These are phyloP conservation scores for Backusella sp. DNA, from an alignment of 192 early-diverging fungal genomes.

Conservation along the genomic window DNA sequence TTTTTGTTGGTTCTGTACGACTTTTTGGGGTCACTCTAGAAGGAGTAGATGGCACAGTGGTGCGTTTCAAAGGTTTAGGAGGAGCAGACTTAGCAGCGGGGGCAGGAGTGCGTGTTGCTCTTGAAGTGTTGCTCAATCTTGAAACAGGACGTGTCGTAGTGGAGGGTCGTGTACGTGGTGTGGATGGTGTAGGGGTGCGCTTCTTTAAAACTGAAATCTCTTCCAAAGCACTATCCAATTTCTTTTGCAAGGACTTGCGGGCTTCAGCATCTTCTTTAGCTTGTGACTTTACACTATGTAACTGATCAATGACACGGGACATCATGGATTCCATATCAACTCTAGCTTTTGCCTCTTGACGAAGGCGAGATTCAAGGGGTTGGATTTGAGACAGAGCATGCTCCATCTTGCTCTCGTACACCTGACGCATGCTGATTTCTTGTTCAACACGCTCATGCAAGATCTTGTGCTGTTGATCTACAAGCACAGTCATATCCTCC, in stretches of 20 bases:
- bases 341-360: constrained; percentile 17
- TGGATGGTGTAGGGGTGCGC: not conserved
- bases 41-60: not conserved
- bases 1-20: not conserved
- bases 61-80: not conserved
- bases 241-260: not conserved
- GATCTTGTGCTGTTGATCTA: constrained; percentile 29
- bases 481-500: constrained; percentile 31
- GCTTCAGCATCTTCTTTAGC: constrained; percentile 5
- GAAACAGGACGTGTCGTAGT: not conserved
- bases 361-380: constrained; percentile 22
- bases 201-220: constrained; percentile 19
- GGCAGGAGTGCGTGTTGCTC: not conserved
- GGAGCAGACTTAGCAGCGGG: not conserved
- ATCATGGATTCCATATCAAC: constrained; percentile 22
- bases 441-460: constrained; percentile 29
- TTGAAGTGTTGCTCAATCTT: not conserved
- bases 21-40: not conserved
- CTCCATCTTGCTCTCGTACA: constrained; percentile 27
- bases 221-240: constrained; percentile 12
- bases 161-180: not conserved
- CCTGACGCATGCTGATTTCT: constrained; percentile 26
- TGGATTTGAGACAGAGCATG: constrained; percentile 19
- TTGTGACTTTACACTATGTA: constrained; percentile 14
- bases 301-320: constrained; percentile 18